Evolutionary conservation across 257 asterid species (phyloP), one percentile per base, ranked within the genome.

Genomic region (Nicotiana benthamiana): DNA sequence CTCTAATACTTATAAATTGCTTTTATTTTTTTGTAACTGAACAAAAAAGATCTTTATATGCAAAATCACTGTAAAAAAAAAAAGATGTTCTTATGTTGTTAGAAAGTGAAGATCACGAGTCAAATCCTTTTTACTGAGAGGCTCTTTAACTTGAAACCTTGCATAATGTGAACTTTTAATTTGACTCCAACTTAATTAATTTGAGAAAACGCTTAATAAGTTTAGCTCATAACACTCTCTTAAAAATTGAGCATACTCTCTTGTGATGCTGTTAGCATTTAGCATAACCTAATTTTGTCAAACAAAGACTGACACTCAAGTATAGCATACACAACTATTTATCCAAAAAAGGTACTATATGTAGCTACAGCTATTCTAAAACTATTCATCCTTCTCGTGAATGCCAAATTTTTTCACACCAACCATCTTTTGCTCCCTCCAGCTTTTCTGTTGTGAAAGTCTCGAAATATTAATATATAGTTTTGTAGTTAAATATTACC

Each of bases 1-100:
- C 80, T 83, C 75, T 16, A 80, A 24, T 46, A 1, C 78, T 46
- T 68, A 36, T 34, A 66, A 75, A 11, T 30, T 79, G 54, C 56
- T 64, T 32, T 27, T 60, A 18, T 70, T 61, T 48, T 40, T 68
- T 77, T 82, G 65, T 60, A 48, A 62, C 32, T 75, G 62, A 64
- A 17, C 75, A n/a, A 17, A 48, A 52, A 51, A 40, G 67, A 46
- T 79, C 48, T 36, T 52, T 27, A 53, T 22, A 60, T 57, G 18
- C 30, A 53, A 52, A 80, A 53, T 76, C 53, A 81, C 80, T 63
- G 78, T 26, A 6, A 46, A 7, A 77, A 74, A 34, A 32, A 36
- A 8, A 11, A 53, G 34, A 53, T 11, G 20, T n/a, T 10, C 18
- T 4, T 30, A 56, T 53, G 66, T 7, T 76, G 80, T 22, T 26